Percentiles rank a stretch among this genome's conserved stretches.
phyloP scores from a whole-genome alignment of 106 monocot genomes.

The Acorus calamus region DNA sequence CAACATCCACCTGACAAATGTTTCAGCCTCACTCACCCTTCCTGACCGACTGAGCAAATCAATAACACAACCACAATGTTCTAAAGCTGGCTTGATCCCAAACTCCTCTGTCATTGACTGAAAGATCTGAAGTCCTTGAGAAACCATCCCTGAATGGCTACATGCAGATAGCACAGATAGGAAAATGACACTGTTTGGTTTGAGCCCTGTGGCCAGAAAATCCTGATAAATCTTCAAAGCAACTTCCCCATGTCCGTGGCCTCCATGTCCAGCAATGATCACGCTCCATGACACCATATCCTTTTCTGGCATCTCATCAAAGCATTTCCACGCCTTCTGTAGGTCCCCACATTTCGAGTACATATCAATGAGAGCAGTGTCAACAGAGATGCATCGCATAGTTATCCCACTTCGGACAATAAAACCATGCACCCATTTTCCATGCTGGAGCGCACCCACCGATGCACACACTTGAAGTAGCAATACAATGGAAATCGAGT shows the following conservation, averaged over 20 bases:
- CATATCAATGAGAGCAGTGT: conserved; percentile 52
- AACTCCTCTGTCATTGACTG: conserved; percentile 25
- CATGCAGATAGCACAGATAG: conserved; percentile 40
- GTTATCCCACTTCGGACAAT: conserved; percentile 13
- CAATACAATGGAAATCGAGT: conserved; percentile 37
- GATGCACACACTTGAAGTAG: conserved; percentile 57
- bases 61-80: conserved; percentile 31
- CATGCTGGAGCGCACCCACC: conserved; percentile 31
- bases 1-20: conserved; percentile 20
- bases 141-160: conserved; percentile 34
- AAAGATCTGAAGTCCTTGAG: conserved; percentile 20
- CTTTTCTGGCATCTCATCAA: conserved; percentile 16
- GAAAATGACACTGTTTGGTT: conserved; percentile 39
- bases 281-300: conserved; percentile 40
- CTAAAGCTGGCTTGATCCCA: conserved; percentile 4
- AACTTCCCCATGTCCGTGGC: conserved; percentile 26
- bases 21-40: conserved; percentile 23
- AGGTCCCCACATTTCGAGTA: conserved; percentile 45
- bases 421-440: conserved; percentile 39
- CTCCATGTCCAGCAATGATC: conserved; percentile 33
- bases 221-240: conserved; percentile 21
- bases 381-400: conserved; percentile 16
- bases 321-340: conserved; percentile 16
- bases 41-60: conserved; percentile 31
- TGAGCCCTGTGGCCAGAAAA: conserved; percentile 14